Evolutionary conservation across 345 rosid genomes (phyloP), one percentile per base, ranked within the genome.

Genomic region (Geranium rotundifolium): DNA sequence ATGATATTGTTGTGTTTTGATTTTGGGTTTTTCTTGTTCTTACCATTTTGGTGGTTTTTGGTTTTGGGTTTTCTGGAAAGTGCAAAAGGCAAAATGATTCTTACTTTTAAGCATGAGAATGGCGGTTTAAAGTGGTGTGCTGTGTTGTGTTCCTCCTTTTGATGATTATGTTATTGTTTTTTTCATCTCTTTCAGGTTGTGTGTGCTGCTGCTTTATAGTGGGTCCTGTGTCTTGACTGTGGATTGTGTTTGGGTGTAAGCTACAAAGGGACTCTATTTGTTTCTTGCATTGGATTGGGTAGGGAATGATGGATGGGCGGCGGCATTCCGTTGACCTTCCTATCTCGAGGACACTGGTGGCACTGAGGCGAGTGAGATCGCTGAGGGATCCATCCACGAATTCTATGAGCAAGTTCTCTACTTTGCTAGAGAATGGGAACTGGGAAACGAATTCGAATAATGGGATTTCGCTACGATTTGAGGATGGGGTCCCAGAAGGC

Each of bases 241-340:
- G 63, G 37, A 59, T 50, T 62, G 70, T n/a, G 30, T 27, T 23
- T 23, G 27, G 34, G 37, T 27, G 61, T 59, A n/a, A 27, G 18
- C 17, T 29, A 3, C 52, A 46, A 46, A 37, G 39, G 61, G 7
- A 16, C 39, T 29, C 57, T 14, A 19, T 57, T 50, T 62, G 17
- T 4, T 63, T 39, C 7, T 16, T 13, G 9, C 60, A 56, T 23
- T 27, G 17, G 55, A 39, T 23, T 29, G 0, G 20, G 58, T 66
- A 46, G 63, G 63, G 29, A 63, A 85, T 78, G 80, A 76, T 73
- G 72, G 97, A 93, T 54, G 87, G 83, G 65, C 66, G 96, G 72
- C 75, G 99, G 58, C 96, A 90, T 78, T 93, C 97, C 8, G 85
- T 93, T 41, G 99, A 93, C 69, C 65, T 90, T 63, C 99, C 99